Evolutionary conservation across 805 yeast genomes (phyloP).

Genomic region (Kluyveromyces nonfermentans): DNA sequence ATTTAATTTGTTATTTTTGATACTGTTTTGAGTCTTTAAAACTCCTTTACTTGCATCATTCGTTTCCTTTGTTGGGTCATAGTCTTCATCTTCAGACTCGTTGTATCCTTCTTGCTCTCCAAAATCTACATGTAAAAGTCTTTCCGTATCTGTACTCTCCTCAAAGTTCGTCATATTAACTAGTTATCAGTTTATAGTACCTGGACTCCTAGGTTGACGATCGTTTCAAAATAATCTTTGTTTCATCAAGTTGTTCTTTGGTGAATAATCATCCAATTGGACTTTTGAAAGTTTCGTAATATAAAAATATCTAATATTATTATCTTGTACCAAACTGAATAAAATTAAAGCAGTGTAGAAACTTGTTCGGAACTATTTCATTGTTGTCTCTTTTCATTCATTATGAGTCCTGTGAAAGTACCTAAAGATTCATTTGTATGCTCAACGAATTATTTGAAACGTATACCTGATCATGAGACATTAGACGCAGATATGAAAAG

Average conservation of each 20-base stretch:
- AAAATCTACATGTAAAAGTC: not conserved
- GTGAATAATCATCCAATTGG: no score
- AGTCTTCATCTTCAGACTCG: slow-evolving; percentile 33
- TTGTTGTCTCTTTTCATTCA: not conserved
- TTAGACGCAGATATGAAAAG: slow-evolving; percentile 51
- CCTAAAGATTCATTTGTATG: slow-evolving; percentile 7
- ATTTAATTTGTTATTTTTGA: slow-evolving; percentile 26
- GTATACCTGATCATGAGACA: slow-evolving; percentile 56
- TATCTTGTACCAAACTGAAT: not conserved
- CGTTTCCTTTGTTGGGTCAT: slow-evolving; percentile 27
- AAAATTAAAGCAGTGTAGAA: not conserved
- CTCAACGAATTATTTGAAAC: slow-evolving; percentile 37
- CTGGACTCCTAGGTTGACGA: no score
- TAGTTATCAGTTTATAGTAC: not conserved
- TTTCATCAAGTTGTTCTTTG: no score
- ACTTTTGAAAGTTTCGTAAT: not conserved
- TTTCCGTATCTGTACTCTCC: not conserved
- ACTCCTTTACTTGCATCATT: slow-evolving; percentile 32
- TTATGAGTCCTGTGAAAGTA: not conserved
- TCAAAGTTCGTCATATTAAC: not conserved
- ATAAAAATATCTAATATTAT: no score
- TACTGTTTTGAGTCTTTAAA: slow-evolving; percentile 11
- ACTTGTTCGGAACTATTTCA: no score
- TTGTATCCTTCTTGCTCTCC: slow-evolving; percentile 22
- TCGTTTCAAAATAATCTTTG: no score